These are phyloP conservation scores for Cladobotryum mycophilum DNA, from an alignment of 2,329 filamentous ascomycete species.

Conservation along the genomic window DNA sequence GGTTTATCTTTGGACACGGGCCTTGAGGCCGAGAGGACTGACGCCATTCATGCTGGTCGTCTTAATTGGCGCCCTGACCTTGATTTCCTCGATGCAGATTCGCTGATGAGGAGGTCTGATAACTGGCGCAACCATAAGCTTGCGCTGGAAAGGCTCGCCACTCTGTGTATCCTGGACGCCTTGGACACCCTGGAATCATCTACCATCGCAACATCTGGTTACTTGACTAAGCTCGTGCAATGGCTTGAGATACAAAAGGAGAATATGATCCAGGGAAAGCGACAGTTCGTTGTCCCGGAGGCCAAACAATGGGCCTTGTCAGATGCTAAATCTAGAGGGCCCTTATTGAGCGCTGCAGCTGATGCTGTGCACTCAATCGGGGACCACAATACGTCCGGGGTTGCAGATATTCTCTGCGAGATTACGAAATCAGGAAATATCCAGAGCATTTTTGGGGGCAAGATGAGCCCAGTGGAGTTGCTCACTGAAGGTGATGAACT, in stretches of 20 bases:
- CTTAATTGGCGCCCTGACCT: no score
- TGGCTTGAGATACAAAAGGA: no score
- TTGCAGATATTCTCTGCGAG: background rate
- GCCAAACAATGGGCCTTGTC: no score
- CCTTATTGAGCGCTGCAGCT: no score
- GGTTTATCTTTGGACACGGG: no score
- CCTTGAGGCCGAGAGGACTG: no score
- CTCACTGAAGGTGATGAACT: background rate
- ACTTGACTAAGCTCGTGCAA: no score
- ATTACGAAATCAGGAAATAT: background rate
- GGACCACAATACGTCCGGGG: background rate
- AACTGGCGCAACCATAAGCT: background rate
- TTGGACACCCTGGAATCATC: no score
- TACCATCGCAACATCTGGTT: background rate
- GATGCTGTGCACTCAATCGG: background rate
- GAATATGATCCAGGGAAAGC: no score
- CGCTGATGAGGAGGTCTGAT: background rate
- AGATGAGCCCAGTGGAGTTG: background rate
- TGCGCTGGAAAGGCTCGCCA: background rate
- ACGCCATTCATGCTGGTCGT: no score
- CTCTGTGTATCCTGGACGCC: background rate
- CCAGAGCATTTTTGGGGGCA: background rate
- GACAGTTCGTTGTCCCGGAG: no score
- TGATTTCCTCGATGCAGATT: background rate
- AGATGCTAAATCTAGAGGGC: no score